Evolutionary conservation across 2,329 filamentous ascomycete genomes (phyloP), one percentile per base, ranked within the genome.

Genomic region (Fusarium xylarioides): DNA sequence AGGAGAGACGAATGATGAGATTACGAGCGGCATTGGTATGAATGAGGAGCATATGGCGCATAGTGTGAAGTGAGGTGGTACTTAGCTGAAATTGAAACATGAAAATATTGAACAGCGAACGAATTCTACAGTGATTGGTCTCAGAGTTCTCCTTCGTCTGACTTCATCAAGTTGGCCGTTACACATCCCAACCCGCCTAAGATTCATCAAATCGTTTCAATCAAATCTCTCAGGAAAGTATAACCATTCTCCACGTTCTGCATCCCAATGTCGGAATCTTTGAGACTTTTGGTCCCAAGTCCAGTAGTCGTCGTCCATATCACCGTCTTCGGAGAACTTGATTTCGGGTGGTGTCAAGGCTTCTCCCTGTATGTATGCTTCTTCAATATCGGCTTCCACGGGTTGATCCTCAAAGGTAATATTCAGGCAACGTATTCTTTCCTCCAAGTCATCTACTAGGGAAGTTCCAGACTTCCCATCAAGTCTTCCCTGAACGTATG

Each of bases 181-280:
- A 14, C 16, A 28, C 37, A 34, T 53, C 38, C n/a, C 28, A 44
- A 28, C 26, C 42, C 40, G 21, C 21, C n/a, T 46, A 21, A 40
- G 49, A n/a, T 44, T 32, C 10, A 26, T 54, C 19, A 50, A 55
- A 26, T 26, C 26, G 16, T 21, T 50, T 76, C 50, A 77, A 55
- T 77, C 74, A 52, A 77, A 77, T n/a, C 50, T 61, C 57, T 76
- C 74, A 6, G 76, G 76, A 34, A 71, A 78, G 42, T 68, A 74
- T 12, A 77, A 53, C 70, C 73, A 76, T n/a, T 66, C 67, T 40
- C 49, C 40, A 43, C 72, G 60, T 28, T 77, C 68, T 18, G 66
- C 66, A 21, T 78, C 75, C 76, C 72, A 77, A 32, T 78, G 76
- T 7, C 63, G 68, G 54, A 76, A 77, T 32, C 61, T 65, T 37